These are phyloP conservation scores for Plasmodium cynomolgi DNA, from an alignment of 169 alveolate genomes.

Conservation along the genomic window DNA sequence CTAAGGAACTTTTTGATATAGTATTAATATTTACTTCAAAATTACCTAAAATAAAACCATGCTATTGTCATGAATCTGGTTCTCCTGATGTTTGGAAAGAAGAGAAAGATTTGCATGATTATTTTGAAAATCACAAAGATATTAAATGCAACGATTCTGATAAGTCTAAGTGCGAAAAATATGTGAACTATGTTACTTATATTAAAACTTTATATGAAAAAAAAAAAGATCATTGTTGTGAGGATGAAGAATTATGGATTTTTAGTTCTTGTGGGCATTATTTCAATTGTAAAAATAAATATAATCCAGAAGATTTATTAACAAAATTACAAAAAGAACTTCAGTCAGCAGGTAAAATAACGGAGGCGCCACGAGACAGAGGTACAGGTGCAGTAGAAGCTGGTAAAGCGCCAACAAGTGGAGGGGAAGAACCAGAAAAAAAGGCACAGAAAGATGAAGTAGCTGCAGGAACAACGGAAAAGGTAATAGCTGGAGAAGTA, in stretches of 20 bases:
- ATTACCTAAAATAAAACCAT: background rate
- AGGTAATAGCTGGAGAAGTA: too few relatives aligned
- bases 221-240: background rate
- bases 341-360: background rate
- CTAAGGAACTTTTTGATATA: background rate
- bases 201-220: background rate
- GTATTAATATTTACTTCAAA: background rate
- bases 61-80: background rate
- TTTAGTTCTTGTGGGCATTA: background rate
- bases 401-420: too few relatives aligned
- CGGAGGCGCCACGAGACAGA: background rate
- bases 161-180: background rate
- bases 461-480: too few relatives aligned
- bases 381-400: background rate
- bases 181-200: too few relatives aligned
- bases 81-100: background rate
- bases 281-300: background rate
- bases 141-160: background rate
- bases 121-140: too few relatives aligned
- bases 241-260: background rate
- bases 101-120: background rate
- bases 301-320: background rate
- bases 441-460: too few relatives aligned
- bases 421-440: too few relatives aligned
- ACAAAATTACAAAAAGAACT: background rate